Percentiles rank a stretch among this genome's conserved stretches.
Conservation (phyloP, 352 stramenopile species). For the Phytophthora pistaciae region DNA sequence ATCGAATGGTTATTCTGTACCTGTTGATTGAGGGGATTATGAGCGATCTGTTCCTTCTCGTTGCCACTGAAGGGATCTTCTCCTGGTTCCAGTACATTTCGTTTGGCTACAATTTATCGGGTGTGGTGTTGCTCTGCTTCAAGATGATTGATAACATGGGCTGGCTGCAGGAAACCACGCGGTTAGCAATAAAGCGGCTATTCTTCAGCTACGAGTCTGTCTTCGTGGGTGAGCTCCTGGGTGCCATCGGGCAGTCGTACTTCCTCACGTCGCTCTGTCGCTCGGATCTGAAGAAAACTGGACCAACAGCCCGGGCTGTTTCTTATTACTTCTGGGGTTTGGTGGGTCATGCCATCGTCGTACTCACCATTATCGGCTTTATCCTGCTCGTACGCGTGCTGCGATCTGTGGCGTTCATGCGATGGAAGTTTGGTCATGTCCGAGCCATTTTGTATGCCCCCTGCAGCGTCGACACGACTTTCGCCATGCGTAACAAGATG, state of each 20-base stretch:
- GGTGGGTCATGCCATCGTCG: background rate
- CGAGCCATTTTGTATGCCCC: background rate
- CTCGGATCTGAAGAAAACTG: conserved; percentile 2
- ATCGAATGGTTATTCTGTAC: conserved; percentile 27
- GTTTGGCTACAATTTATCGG: conserved; percentile 36
- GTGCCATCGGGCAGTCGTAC: conserved; percentile 7
- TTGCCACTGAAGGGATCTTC: conserved; percentile 21
- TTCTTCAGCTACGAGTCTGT: conserved; percentile 35
- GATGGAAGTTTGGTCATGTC: background rate
- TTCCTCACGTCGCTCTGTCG: conserved; percentile 23
- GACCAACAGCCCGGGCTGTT: background rate
- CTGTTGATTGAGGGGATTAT: conserved; percentile 33
- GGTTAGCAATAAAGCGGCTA: conserved; percentile 17
- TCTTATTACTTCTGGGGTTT: conserved; percentile 1
- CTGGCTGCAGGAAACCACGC: conserved; percentile 11
- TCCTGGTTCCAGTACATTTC: conserved; percentile 32
- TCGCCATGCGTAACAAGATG: conserved; percentile 24
- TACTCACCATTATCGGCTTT: background rate
- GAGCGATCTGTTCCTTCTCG: conserved; percentile 39
- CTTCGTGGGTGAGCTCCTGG: conserved; percentile 25
- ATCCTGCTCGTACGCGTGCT: background rate
- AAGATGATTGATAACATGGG: conserved; percentile 32
- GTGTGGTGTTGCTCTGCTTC: conserved; percentile 30
- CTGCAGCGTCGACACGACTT: background rate
- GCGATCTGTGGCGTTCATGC: background rate